Evolutionary conservation across 2,329 filamentous ascomycete species (phyloP), one percentile per base, ranked within the genome.

Genomic region (Ilyonectria robusta): DNA sequence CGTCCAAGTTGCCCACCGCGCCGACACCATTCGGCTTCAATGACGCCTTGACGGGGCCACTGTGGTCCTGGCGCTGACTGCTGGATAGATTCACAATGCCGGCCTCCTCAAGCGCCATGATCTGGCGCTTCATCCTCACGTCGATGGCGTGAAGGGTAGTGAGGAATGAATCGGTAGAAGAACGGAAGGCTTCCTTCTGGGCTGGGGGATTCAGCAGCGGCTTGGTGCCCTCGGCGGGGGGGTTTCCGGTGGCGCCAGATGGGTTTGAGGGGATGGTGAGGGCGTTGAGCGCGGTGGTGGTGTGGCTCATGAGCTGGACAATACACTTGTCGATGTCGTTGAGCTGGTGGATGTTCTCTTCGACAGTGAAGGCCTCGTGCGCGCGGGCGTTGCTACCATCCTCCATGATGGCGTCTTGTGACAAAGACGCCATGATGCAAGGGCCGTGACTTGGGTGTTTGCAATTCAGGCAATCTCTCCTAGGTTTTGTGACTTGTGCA

Each of bases 91-190:
- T 84, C 73, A 97, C 89, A 69, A 97, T 93, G 46, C 89, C 89
- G 0, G 92, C 93, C 80, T 97, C 94, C 79, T 97, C 93, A 4
- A 97, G 84, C 0, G 92, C 93, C 78, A 92, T 91, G 53, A 95
- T 91, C 57, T 82, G 81, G 8, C 81, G 79, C 75, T 92, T 92
- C 59, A 97, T 88, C 51, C 89, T 86, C 11, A 94, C 92, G 76
- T 94, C 91, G 57, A 96, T 88, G 7, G 87, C 87, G 69, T 94
- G 93, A 3, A 98, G 84, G 2, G 91, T 90, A 1, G 86, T 85
- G 71, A 96, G 90, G 79, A 95, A 96, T 8, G 88, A 85, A 59
- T 87, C 87, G 72, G 88, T 90, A 1, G 89, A 87, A 4, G 83
- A 79, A 71, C 91, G 87, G 78, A 91, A 91, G 29, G 84, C 82